Conservation (phyloP, 257 asterid species). For the Mentha longifolia region DNA sequence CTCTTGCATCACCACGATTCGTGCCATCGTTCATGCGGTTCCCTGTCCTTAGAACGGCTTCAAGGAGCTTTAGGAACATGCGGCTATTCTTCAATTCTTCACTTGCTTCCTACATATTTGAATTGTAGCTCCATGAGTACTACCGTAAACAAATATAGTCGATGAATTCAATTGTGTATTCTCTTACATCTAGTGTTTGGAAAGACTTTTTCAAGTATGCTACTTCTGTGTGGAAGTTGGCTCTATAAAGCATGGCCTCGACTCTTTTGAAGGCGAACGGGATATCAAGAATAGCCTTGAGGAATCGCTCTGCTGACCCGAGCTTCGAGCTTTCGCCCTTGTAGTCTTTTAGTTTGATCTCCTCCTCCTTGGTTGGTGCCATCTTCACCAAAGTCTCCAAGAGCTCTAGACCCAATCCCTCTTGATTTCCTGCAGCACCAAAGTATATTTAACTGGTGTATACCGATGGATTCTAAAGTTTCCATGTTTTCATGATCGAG, state of each 20-base stretch:
- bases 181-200: conserved; percentile 80
- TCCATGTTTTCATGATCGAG: background rate
- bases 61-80: conserved; percentile 88
- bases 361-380: conserved; percentile 99
- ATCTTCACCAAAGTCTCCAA: conserved; percentile 94
- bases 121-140: background rate
- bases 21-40: conserved; percentile 97
- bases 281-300: conserved; percentile 78
- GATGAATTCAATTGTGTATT: background rate
- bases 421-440: conserved; percentile 74
- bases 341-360: conserved; percentile 78
- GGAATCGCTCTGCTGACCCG: conserved; percentile 94
- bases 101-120: conserved; percentile 76
- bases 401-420: conserved; percentile 91
- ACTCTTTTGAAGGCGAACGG: conserved; percentile 94
- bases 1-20: conserved; percentile 86
- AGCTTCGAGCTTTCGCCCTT: conserved; percentile 67
- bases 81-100: conserved; percentile 89
- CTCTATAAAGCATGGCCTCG: conserved; percentile 93
- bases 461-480: background rate
- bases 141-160: background rate
- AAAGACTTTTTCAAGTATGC: conserved; percentile 79
- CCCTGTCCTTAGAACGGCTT: conserved; percentile 93
- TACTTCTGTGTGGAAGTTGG: conserved; percentile 87
- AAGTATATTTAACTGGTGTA: background rate